phyloP scores from a whole-genome alignment of 2,329 filamentous ascomycete genomes.

The Pseudogymnoascus sp. region DNA sequence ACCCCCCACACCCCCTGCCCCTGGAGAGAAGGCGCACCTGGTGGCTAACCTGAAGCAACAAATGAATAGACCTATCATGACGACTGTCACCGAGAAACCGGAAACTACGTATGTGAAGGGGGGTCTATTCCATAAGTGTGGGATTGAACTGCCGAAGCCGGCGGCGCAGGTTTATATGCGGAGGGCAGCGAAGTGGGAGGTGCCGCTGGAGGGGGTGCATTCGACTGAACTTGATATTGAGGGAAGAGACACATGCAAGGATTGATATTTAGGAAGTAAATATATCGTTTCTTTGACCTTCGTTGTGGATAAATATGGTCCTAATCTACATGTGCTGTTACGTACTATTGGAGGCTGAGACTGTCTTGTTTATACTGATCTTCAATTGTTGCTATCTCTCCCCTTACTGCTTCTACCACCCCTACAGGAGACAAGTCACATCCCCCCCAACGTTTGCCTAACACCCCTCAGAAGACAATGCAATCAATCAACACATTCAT shows the following conservation, averaged over 20 bases:
- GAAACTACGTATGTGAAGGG: conserved; percentile 12
- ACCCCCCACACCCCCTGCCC: no score
- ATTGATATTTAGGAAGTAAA: neutral
- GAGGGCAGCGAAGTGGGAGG: conserved; percentile 13
- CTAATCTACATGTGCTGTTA: neutral
- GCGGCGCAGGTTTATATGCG: conserved; percentile 12
- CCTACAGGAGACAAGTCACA: neutral
- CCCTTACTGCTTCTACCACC: neutral
- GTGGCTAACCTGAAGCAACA: neutral
- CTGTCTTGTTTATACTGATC: neutral
- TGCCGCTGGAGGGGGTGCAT: neutral
- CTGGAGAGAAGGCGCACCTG: no score
- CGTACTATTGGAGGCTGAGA: neutral
- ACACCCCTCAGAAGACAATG: neutral
- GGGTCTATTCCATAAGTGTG: conserved; percentile 12
- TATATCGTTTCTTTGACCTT: neutral
- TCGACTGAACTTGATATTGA: neutral
- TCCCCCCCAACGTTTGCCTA: neutral
- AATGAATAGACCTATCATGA: conserved; percentile 11
- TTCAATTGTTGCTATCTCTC: neutral
- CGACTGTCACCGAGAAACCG: conserved; percentile 6
- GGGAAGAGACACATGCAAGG: neutral
- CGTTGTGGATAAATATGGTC: neutral
- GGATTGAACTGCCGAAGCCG: conserved; percentile 11
- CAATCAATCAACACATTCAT: neutral